Percentiles rank a stretch among this genome's conserved stretches.
Evolutionary conservation across 768 basidiomycete species (phyloP).

Genomic region (Mycena amicta): DNA sequence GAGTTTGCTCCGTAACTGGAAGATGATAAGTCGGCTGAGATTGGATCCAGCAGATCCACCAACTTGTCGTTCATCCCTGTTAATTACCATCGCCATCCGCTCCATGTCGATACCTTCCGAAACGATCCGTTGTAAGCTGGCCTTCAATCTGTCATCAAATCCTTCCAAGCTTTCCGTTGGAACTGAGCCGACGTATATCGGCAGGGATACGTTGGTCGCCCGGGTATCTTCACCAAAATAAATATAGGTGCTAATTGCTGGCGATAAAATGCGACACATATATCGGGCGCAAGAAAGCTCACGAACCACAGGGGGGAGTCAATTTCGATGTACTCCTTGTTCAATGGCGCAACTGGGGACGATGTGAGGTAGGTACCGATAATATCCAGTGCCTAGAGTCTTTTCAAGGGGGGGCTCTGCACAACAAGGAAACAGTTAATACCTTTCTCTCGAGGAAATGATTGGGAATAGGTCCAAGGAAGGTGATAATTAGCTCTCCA

Average conservation of each 20-base stretch:
- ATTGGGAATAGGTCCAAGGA: constrained; percentile 75
- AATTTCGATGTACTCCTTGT: constrained; percentile 91
- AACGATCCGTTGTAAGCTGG: constrained; percentile 69
- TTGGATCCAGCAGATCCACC: constrained; percentile 12
- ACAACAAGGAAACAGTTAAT: not conserved
- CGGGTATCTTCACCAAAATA: constrained; percentile 80
- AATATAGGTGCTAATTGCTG: constrained; percentile 68
- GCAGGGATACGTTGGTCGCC: constrained; percentile 70
- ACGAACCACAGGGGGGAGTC: constrained; percentile 84
- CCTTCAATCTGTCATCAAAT: constrained; percentile 69
- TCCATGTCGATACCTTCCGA: constrained; percentile 85
- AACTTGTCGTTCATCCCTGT: constrained; percentile 87
- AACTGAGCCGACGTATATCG: constrained; percentile 81
- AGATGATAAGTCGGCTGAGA: constrained; percentile 3
- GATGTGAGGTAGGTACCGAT: constrained; percentile 89
- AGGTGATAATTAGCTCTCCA: constrained; percentile 81
- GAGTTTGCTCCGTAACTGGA: constrained; percentile 77
- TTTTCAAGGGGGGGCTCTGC: not conserved
- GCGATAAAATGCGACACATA: constrained; percentile 3
- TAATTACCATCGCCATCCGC: constrained; percentile 84
- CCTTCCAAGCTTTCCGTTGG: constrained; percentile 77
- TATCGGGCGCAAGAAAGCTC: not conserved
- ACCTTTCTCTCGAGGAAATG: constrained; percentile 76
- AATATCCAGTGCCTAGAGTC: constrained; percentile 74
- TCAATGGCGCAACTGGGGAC: constrained; percentile 76